These are phyloP conservation scores for Epichloe sibirici DNA, from an alignment of 2,329 filamentous ascomycete species.

Conservation along the genomic window DNA sequence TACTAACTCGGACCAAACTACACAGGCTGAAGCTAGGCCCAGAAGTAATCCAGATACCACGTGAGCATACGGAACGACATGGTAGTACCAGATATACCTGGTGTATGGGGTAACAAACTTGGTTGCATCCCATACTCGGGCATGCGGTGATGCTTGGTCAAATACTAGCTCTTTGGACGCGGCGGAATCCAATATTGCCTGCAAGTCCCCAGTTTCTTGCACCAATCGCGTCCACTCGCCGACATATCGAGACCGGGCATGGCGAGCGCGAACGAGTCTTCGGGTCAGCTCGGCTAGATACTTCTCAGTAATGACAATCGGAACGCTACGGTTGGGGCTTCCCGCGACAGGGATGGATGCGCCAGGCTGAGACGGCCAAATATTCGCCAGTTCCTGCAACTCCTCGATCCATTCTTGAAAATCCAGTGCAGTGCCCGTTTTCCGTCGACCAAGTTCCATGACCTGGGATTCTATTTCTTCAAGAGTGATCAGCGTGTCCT, in stretches of 20 bases:
- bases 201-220: conserved; percentile 58
- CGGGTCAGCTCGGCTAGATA: conserved; percentile 86
- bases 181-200: conserved; percentile 73
- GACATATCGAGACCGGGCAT: conserved; percentile 70
- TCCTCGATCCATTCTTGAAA: conserved; percentile 97
- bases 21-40: conserved; percentile 62
- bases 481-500: conserved; percentile 67
- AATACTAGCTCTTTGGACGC: conserved; percentile 74
- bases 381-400: conserved; percentile 61
- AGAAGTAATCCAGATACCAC: conserved; percentile 55
- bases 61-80: conserved; percentile 57
- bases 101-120: conserved; percentile 67
- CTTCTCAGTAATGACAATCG: conserved; percentile 79
- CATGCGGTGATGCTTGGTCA: conserved; percentile 42
- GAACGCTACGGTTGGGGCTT: conserved; percentile 40
- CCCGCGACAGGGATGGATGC: conserved; percentile 27
- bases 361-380: conserved; percentile 49
- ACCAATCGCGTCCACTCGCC: conserved; percentile 79
- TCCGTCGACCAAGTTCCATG: conserved; percentile 64
- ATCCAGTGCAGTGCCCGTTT: conserved; percentile 60
- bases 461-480: conserved; percentile 77
- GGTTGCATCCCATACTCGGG: conserved; percentile 39
- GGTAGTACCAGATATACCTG: conserved; percentile 65
- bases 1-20: conserved; percentile 89
- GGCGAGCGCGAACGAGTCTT: conserved; percentile 67